A percentile compares a stretch with the other conserved stretches of the same genome.
These are phyloP conservation scores for Paspalum vaginatum DNA, from an alignment of 176 grass and related monocot genomes.

Conservation along the genomic window DNA sequence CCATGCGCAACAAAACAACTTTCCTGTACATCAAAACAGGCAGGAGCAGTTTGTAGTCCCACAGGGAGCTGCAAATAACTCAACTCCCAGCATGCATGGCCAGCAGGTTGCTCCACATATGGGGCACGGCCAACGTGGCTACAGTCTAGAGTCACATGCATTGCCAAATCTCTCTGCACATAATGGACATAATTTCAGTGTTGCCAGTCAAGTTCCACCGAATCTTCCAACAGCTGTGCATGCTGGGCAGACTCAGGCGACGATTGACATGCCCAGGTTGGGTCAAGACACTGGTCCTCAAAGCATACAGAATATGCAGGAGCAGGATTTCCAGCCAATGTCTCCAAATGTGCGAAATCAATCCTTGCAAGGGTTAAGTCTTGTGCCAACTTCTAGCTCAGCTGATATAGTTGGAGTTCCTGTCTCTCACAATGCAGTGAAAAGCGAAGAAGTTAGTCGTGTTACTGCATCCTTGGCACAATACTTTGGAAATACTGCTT, in stretches of 20 bases:
- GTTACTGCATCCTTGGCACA: slow-evolving; percentile 81
- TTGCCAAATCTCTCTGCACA: slow-evolving; percentile 45
- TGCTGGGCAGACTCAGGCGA: slow-evolving; percentile 47
- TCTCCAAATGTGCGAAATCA: slow-evolving; percentile 46
- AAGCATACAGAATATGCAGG: slow-evolving; percentile 42
- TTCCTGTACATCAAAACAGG: slow-evolving; percentile 46
- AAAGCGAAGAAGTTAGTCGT: slow-evolving; percentile 60
- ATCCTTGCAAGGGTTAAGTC: slow-evolving; percentile 41
- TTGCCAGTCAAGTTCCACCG: slow-evolving; percentile 50
- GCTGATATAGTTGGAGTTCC: slow-evolving; percentile 48
- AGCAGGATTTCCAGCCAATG: slow-evolving; percentile 35
- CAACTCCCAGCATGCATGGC: slow-evolving; percentile 49
- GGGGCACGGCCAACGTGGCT: slow-evolving; percentile 46
- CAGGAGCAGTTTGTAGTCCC: slow-evolving; percentile 54
- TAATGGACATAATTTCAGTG: slow-evolving; percentile 48
- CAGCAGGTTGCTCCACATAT: slow-evolving; percentile 52
- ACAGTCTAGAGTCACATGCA: slow-evolving; percentile 48
- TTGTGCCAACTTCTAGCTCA: slow-evolving; percentile 44
- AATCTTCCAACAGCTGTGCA: slow-evolving; percentile 37
- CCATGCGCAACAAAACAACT: slow-evolving; percentile 52
- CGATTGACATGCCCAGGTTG: slow-evolving; percentile 34
- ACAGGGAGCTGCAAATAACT: slow-evolving; percentile 45
- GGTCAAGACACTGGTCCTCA: slow-evolving; percentile 44
- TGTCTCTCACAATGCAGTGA: slow-evolving; percentile 56
- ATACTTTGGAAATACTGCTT: slow-evolving; percentile 65